Conservation (phyloP, 768 basidiomycete species). For the Agrocybe pediades region DNA sequence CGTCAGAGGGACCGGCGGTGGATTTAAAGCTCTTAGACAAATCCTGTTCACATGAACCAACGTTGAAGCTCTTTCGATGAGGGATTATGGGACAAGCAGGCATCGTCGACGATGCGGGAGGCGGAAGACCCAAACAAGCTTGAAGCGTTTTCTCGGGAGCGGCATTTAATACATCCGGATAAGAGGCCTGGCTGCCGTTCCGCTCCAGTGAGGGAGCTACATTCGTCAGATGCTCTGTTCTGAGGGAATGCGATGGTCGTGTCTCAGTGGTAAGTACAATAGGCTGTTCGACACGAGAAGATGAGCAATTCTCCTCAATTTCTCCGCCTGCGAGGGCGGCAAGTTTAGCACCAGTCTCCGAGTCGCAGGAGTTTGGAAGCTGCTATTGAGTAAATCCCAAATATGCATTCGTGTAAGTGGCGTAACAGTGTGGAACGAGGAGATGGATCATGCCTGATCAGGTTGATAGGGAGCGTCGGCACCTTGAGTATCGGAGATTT, state of each 20-base stretch:
- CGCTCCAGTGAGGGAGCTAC: conserved; percentile 3
- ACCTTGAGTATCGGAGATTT: conserved; percentile 9
- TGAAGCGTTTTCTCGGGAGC: background rate
- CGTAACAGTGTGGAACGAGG: conserved; percentile 6
- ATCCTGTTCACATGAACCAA: conserved; percentile 11
- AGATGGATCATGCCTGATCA: conserved; percentile 11
- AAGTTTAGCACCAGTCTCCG: conserved; percentile 8
- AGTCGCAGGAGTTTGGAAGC: conserved; percentile 1
- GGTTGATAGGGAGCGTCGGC: conserved; percentile 2
- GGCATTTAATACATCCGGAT: conserved; percentile 4
- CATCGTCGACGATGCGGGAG: conserved; percentile 5
- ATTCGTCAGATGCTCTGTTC: conserved; percentile 3
- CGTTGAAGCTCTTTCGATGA: conserved; percentile 7
- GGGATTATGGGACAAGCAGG: conserved; percentile 12
- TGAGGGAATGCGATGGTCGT: background rate
- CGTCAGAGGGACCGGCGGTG: conserved; percentile 21
- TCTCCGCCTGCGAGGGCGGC: conserved; percentile 2
- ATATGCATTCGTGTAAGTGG: conserved; percentile 2
- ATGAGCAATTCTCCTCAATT: conserved; percentile 1
- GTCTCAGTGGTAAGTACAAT: background rate
- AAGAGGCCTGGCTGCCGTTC: conserved; percentile 4
- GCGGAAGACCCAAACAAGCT: conserved; percentile 1
- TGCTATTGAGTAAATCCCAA: conserved; percentile 9
- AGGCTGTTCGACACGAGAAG: conserved; percentile 1
- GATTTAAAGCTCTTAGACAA: conserved; percentile 18